Evolutionary conservation across 2,329 filamentous ascomycete genomes (phyloP).

Genomic region (Colletotrichum sojae): DNA sequence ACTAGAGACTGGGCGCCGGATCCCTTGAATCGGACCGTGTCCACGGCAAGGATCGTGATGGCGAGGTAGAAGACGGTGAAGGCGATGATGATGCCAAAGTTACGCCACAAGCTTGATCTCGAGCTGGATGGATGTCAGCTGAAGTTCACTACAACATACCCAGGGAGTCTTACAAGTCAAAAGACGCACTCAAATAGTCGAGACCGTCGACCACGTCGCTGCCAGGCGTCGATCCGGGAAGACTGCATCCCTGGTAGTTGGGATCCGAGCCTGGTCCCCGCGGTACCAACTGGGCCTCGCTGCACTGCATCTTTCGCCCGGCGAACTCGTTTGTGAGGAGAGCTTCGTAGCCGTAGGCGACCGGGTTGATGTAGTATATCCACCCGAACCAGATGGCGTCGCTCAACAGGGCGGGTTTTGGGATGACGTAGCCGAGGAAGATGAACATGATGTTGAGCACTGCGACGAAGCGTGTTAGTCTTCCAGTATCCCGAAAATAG

Average conservation of each 20-base stretch:
- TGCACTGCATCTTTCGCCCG: constrained; percentile 65
- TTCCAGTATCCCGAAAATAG: constrained; percentile 47
- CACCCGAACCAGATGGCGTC: constrained; percentile 79
- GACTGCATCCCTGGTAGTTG: constrained; percentile 68
- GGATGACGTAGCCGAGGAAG: constrained; percentile 77
- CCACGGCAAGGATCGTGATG: constrained; percentile 79
- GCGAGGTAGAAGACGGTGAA: constrained; percentile 82
- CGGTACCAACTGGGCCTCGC: constrained; percentile 61
- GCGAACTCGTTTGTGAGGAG: constrained; percentile 70
- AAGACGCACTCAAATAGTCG: constrained; percentile 66
- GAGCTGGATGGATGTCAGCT: constrained; percentile 43
- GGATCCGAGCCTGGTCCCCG: constrained; percentile 57
- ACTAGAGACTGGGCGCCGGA: constrained; percentile 38
- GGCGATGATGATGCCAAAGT: constrained; percentile 83
- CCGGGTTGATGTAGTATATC: constrained; percentile 76
- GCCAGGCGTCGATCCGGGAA: constrained; percentile 67
- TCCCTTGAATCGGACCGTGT: constrained; percentile 72
- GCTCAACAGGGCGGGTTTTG: constrained; percentile 66
- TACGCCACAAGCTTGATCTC: constrained; percentile 76
- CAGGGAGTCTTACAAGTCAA: constrained; percentile 60
- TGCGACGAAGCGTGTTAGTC: constrained; percentile 43
- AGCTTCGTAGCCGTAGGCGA: constrained; percentile 76
- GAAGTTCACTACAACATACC: not conserved
- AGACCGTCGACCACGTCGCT: constrained; percentile 65
- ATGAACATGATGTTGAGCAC: constrained; percentile 74